A percentile compares a stretch with the other conserved stretches of the same genome.
Evolutionary conservation across 257 asterid genomes (phyloP).

Genomic region (Scutellaria baicalensis): DNA sequence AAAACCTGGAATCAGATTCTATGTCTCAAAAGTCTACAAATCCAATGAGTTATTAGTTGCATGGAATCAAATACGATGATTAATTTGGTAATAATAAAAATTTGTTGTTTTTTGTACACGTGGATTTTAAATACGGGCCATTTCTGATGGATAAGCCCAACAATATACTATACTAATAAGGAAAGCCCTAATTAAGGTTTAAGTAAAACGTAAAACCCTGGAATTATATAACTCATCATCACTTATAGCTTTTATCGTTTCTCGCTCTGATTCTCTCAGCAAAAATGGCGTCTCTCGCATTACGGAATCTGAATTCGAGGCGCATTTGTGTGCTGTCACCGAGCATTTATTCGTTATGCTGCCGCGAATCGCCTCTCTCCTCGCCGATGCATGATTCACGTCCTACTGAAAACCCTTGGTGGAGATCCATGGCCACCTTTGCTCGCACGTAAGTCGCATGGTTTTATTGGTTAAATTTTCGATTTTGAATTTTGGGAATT

Average conservation of each 20-base stretch:
- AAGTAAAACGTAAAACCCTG: background rate
- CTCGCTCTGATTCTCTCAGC: background rate
- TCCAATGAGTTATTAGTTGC: background rate
- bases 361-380: slow-evolving; percentile 16
- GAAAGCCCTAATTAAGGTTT: too few relatives aligned
- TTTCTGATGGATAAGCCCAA: too few relatives aligned
- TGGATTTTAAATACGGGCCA: background rate
- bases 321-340: slow-evolving; percentile 15
- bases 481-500: background rate
- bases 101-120: background rate
- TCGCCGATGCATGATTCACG: slow-evolving; percentile 7
- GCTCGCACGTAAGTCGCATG: slow-evolving; percentile 25
- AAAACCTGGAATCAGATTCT: too few relatives aligned
- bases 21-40: background rate
- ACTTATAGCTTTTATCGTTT: background rate
- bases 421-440: slow-evolving; percentile 44
- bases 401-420: slow-evolving; percentile 14
- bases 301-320: slow-evolving; percentile 24
- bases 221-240: background rate
- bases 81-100: background rate
- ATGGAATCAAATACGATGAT: slow-evolving; percentile 9
- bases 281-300: slow-evolving; percentile 33
- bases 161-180: too few relatives aligned
- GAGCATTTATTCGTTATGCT: slow-evolving; percentile 10
- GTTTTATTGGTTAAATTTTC: background rate